Evolutionary conservation across 1,284 basidiomycete species (phyloP), one percentile per base, ranked within the genome.

Genomic region (Polyporus tsugae): DNA sequence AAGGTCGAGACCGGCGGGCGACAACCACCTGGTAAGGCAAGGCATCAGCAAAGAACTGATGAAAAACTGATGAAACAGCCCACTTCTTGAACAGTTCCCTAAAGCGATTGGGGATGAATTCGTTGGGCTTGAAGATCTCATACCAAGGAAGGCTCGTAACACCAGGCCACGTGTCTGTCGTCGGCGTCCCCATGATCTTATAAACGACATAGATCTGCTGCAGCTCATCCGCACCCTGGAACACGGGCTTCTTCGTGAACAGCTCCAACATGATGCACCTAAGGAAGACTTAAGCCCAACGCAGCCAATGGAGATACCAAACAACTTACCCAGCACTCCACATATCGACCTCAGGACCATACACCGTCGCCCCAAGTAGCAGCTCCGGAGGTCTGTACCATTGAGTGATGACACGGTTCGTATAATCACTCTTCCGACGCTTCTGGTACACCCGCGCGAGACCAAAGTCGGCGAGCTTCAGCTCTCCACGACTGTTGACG

Each of bases 361-460:
- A 99, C 25, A 96, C 90, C 1, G 98, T 99, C 60, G 96, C 96
- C 19, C 98, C 98, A 73, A 99, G 91, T 49, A 99, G 82, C 60
- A 99, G 84, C 80, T 99, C 98, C 4, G 97, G 98, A 5, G 96
- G 95, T 58, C 98, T 90, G 81, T 99, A 99, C 98, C 98, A 99
- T 58, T 99, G 87, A 15, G 98, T 99, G 73, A 99, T 99, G 55
- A 99, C 98, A 39, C 98, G 89, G 80, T 99, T 99, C 39, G 98
- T 99, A 78, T 99, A 99, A 79, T 99, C 98, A 69, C 91, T 93
- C 64, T 87, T 86, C 64, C 95, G 85, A 15, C 94, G 90, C 79
- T 98, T 98, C 80, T 95, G 92, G 80, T 98, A 99, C 76, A 97
- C 95, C 62, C 98, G 88, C 9, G 98, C 98, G n/a, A 99, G 86